A percentile compares a stretch with the other conserved stretches of the same genome.
Evolutionary conservation across 768 basidiomycete species (phyloP).

Genomic region (Rubroboletus satanas): DNA sequence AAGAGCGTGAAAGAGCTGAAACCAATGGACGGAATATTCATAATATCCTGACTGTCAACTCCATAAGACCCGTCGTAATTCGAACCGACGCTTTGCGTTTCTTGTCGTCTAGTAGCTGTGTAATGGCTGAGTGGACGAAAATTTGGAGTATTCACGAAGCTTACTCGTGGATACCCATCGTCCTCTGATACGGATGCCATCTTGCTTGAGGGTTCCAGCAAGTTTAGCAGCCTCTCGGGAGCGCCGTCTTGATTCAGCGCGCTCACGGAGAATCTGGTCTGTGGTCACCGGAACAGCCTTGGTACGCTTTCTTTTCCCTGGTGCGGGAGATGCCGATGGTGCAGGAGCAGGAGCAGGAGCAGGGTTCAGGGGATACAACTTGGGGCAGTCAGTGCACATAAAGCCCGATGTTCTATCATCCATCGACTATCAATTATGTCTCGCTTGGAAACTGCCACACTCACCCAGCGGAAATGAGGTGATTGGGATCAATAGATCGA

Average conservation of each 20-base stretch:
- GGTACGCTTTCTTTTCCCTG: constrained; percentile 37
- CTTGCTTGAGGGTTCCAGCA: constrained; percentile 30
- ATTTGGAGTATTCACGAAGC: constrained; percentile 8
- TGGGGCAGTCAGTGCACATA: constrained; percentile 53
- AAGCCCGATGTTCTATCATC: constrained; percentile 50
- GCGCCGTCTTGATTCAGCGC: constrained; percentile 46
- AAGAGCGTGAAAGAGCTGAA: constrained; percentile 62
- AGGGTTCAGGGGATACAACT: constrained; percentile 43
- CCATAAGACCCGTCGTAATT: constrained; percentile 61
- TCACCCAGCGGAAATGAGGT: constrained; percentile 61
- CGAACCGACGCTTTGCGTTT: constrained; percentile 42
- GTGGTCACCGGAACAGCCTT: constrained; percentile 42
- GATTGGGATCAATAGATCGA: constrained; percentile 51
- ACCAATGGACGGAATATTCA: constrained; percentile 51
- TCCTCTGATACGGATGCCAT: constrained; percentile 52
- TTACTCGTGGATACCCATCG: constrained; percentile 56
- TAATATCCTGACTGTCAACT: constrained; percentile 64
- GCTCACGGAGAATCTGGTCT: constrained; percentile 44
- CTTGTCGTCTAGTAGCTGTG: constrained; percentile 47
- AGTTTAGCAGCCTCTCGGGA: constrained; percentile 35
- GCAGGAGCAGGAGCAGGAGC: constrained; percentile 35
- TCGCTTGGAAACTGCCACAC: constrained; percentile 11
- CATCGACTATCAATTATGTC: not conserved
- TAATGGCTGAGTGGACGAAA: not conserved
- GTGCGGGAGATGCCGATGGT: constrained; percentile 39